Percentiles rank a stretch among this genome's conserved stretches.
These are phyloP conservation scores for Ustilago crameri DNA, from an alignment of 1,284 basidiomycete species.

Conservation along the genomic window DNA sequence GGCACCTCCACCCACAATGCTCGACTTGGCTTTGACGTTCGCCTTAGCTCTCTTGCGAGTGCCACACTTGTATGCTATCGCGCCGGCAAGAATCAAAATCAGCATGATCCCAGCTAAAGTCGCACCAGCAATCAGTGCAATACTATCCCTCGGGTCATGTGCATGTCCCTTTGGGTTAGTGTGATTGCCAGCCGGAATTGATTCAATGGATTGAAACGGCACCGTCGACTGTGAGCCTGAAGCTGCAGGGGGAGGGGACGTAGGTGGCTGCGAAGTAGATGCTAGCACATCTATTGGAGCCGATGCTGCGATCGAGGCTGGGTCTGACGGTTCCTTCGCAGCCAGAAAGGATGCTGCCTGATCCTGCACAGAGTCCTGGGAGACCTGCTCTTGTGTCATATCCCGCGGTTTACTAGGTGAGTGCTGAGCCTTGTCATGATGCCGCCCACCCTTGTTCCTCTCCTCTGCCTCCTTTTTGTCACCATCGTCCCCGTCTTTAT, in stretches of 20 bases:
- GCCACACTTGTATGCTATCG: slow-evolving; percentile 3
- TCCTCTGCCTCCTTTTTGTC: background rate
- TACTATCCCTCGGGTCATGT: slow-evolving; percentile 2
- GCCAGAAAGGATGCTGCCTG: background rate
- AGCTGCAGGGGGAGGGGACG: background rate
- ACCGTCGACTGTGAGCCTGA: background rate
- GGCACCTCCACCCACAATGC: background rate
- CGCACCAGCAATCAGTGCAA: slow-evolving; percentile 7
- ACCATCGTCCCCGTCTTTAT: background rate
- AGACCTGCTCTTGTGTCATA: background rate
- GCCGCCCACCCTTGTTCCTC: too few relatives aligned
- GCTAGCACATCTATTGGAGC: background rate
- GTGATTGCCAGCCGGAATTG: too few relatives aligned
- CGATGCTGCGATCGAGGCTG: background rate
- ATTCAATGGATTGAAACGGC: background rate
- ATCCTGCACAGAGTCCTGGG: background rate
- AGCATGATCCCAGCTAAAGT: slow-evolving; percentile 10
- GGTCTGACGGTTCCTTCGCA: background rate
- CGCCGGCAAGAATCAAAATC: slow-evolving; percentile 2
- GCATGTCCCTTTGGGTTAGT: background rate
- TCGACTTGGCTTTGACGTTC: too few relatives aligned
- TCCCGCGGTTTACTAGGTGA: background rate
- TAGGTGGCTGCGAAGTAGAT: background rate
- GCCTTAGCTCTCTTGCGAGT: slow-evolving; percentile 5
- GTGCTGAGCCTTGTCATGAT: background rate